Evolutionary conservation across 202 grass and related monocot genomes (phyloP).

Genomic region (Brachypodium distachyon): DNA sequence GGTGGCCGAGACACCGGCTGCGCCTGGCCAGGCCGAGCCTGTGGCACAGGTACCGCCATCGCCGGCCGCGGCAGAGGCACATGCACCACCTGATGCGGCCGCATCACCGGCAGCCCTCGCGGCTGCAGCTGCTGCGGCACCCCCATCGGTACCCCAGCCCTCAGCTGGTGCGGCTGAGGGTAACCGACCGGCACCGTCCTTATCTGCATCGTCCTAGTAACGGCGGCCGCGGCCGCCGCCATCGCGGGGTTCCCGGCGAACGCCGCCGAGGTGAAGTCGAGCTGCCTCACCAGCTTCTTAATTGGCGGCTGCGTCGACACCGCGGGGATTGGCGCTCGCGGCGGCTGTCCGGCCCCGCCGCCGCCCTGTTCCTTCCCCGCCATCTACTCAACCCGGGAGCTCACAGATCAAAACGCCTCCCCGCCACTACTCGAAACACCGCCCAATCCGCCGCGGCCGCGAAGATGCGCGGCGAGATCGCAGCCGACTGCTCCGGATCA

Average conservation of each 20-base stretch:
- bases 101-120: constrained; percentile 30
- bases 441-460: constrained; percentile 20
- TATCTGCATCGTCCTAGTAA: constrained; percentile 51
- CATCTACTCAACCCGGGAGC: constrained; percentile 28
- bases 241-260: constrained; percentile 54
- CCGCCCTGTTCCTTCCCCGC: constrained; percentile 41
- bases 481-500: constrained; percentile 24
- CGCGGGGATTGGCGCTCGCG: constrained; percentile 21
- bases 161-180: constrained; percentile 24
- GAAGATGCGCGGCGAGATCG: constrained; percentile 27
- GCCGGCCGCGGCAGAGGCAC: constrained; percentile 18
- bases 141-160: constrained; percentile 23
- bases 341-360: neutral
- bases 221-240: constrained; percentile 49
- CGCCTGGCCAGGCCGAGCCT: constrained; percentile 27
- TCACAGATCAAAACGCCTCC: constrained; percentile 24
- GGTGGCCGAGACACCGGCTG: constrained; percentile 32
- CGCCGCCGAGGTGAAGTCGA: constrained; percentile 66
- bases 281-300: constrained; percentile 78
- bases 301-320: constrained; percentile 45
- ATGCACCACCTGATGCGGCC: constrained; percentile 34
- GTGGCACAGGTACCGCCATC: constrained; percentile 31
- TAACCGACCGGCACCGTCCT: constrained; percentile 22
- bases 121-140: constrained; percentile 34
- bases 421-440: constrained; percentile 13